Evolutionary conservation across 2,329 filamentous ascomycete genomes (phyloP).

Genomic region (Botrytis tulipae): DNA sequence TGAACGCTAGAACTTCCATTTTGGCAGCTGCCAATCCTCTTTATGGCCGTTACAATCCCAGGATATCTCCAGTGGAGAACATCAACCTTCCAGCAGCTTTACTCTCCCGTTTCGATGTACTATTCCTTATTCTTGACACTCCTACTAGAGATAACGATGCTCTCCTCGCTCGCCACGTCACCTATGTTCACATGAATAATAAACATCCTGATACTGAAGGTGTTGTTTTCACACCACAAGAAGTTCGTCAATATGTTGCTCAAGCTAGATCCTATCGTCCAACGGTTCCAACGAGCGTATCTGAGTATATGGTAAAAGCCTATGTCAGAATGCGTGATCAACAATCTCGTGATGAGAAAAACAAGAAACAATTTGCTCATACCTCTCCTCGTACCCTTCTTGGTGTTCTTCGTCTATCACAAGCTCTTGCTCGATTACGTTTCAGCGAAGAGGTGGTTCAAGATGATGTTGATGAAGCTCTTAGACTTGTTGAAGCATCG

Average conservation of each 20-base stretch:
- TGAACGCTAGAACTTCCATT: slow-evolving; percentile 95
- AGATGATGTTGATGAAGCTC: slow-evolving; percentile 93
- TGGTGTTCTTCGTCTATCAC: slow-evolving; percentile 86
- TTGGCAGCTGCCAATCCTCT: slow-evolving; percentile 94
- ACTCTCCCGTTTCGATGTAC: slow-evolving; percentile 92
- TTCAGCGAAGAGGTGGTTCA: slow-evolving; percentile 83
- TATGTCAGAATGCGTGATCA: slow-evolving; percentile 93
- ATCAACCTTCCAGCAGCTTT: slow-evolving; percentile 98
- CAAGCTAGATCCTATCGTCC: slow-evolving; percentile 88
- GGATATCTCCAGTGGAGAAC: slow-evolving; percentile 95
- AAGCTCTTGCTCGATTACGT: slow-evolving; percentile 87
- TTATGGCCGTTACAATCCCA: slow-evolving; percentile 97
- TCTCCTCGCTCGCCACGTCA: slow-evolving; percentile 91
- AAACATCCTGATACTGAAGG: slow-evolving; percentile 77
- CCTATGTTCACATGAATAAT: slow-evolving; percentile 96
- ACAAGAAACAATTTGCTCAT: slow-evolving; percentile 89
- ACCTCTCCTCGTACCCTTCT: slow-evolving; percentile 92
- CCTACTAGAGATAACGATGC: slow-evolving; percentile 87
- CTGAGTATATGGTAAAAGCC: slow-evolving; percentile 95
- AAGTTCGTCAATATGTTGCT: slow-evolving; percentile 94
- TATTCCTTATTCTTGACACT: slow-evolving; percentile 95
- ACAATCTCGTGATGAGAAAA: slow-evolving; percentile 86
- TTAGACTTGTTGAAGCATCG: slow-evolving; percentile 87
- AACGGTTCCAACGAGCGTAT: slow-evolving; percentile 77
- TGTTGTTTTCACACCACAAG: slow-evolving; percentile 84